A percentile compares a stretch with the other conserved stretches of the same genome.
These are phyloP conservation scores for Chaetoscypha palmicola DNA, from an alignment of 2,329 filamentous ascomycete genomes.

Conservation along the genomic window DNA sequence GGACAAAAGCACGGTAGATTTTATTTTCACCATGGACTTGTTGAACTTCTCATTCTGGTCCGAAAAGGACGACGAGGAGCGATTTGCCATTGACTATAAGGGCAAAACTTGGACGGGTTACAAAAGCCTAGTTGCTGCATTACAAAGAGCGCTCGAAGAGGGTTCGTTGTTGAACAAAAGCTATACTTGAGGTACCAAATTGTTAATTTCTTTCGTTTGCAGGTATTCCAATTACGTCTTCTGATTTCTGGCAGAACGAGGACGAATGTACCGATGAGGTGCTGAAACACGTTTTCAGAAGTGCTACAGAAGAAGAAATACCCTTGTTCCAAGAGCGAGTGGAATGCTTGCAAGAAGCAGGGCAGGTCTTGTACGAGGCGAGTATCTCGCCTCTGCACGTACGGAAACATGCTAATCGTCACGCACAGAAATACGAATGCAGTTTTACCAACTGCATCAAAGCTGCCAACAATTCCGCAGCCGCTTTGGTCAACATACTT, in stretches of 20 bases:
- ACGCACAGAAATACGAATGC: conserved; percentile 61
- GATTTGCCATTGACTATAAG: conserved; percentile 77
- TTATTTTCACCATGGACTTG: conserved; percentile 96
- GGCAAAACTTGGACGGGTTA: conserved; percentile 87
- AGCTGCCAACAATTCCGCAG: conserved; percentile 71
- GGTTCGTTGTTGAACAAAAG: conserved; percentile 40
- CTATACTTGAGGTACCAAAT: neutral
- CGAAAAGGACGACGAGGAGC: conserved; percentile 53
- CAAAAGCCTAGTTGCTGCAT: conserved; percentile 81
- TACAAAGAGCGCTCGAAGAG: conserved; percentile 85
- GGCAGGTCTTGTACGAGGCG: conserved; percentile 71
- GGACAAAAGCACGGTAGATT: conserved; percentile 73
- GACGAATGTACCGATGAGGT: conserved; percentile 68
- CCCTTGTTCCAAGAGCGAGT: conserved; percentile 75
- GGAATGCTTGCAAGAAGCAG: conserved; percentile 74
- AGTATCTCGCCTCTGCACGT: conserved; percentile 19
- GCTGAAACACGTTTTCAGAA: conserved; percentile 74
- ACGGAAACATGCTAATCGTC: conserved; percentile 6
- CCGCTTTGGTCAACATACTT: conserved; percentile 76
- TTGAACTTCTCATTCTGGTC: conserved; percentile 99
- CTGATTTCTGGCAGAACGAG: conserved; percentile 77
- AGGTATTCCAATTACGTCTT: conserved; percentile 84
- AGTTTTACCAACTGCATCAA: conserved; percentile 67
- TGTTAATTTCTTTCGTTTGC: conserved; percentile 20
- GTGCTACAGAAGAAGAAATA: conserved; percentile 78